Evolutionary conservation across 768 basidiomycete species (phyloP), one percentile per base, ranked within the genome.

Genomic region (Tylopilus plumbeoviolaceoides): DNA sequence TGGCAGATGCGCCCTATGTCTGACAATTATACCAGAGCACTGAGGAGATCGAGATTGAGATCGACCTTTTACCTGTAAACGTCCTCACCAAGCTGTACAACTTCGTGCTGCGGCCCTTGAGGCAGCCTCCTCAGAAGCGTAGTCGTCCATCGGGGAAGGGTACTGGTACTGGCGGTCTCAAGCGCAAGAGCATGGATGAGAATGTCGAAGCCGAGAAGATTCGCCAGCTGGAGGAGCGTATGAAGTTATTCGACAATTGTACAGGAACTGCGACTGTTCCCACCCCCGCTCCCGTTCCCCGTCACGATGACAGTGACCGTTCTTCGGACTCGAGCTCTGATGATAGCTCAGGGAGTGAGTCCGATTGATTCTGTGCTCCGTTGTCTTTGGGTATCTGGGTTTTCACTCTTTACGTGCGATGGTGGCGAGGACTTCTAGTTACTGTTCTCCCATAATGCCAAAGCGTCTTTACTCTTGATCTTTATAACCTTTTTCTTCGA

Each of bases 11-110:
- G 55, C n/a, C 28, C 23, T 23, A 31, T 8, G 54, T 51, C 54
- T 63, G 54, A 55, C 53, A 47, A 14, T 54, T 27, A 48, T 57
- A 50, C 54, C 74, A 93, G 91, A 93, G 91, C 70, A 89, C 88
- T 43, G 93, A 98, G 71, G 97, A 99, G 75, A 98, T 99, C 64
- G 97, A 99, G 70, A 82, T 99, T 40, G 97, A 99, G 72, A 98
- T 99, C 64, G 97, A 98, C 65, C 75, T 84, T 38, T 76, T 99
- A 30, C 95, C 97, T 45, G 78, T 89, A 7, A 70, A 80, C 28
- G 95, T 97, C 42, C 82, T 98, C 48, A 88, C 89, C 48, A 91
- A 92, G 72, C 79, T 99, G 27, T 99, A 98, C 77, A 95, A 95
- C 72, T 93, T 91, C 65, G 95, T 98, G 59, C 77, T 95, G 52